Conservation (phyloP, 176 grass and related monocot species). For the Secale cereale region DNA sequence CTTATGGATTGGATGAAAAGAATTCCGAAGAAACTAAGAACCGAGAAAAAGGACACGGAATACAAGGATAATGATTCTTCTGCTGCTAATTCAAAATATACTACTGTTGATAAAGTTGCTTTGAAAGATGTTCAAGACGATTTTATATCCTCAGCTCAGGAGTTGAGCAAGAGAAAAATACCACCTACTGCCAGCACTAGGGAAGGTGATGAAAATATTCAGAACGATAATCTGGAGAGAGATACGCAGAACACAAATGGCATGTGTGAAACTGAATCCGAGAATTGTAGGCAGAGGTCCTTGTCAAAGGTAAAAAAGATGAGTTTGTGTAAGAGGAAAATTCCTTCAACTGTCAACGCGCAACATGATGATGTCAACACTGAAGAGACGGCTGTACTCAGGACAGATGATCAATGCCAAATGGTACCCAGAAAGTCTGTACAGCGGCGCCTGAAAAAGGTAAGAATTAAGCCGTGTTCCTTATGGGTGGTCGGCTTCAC, state of each 20-base stretch:
- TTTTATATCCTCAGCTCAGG: slow-evolving; percentile 10
- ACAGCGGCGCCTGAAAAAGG: slow-evolving; percentile 20
- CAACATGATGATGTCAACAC: background rate
- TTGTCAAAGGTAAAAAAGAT: slow-evolving; percentile 23
- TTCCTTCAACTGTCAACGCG: background rate
- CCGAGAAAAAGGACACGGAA: slow-evolving; percentile 29
- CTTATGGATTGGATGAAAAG: slow-evolving; percentile 61
- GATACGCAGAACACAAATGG: slow-evolving; percentile 20
- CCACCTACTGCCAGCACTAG: slow-evolving; percentile 1
- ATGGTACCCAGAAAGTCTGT: background rate
- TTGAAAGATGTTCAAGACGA: background rate
- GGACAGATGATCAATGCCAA: slow-evolving; percentile 19
- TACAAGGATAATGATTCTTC: slow-evolving; percentile 35
- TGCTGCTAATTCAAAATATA: slow-evolving; percentile 31
- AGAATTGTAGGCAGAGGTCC: slow-evolving; percentile 17
- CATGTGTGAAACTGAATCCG: background rate
- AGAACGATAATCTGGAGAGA: slow-evolving; percentile 17
- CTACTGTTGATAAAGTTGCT: slow-evolving; percentile 1
- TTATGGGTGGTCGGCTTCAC: background rate
- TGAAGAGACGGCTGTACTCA: slow-evolving; percentile 3
- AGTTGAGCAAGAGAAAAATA: slow-evolving; percentile 36
- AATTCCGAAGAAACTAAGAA: slow-evolving; percentile 45
- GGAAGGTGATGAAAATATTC: slow-evolving; percentile 1
- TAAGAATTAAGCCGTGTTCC: background rate
- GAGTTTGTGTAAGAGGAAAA: slow-evolving; percentile 26